Base-by-base conservation (phyloP, 2,329 filamentous ascomycete species). In the Trichoderma koningiopsis region DNA sequence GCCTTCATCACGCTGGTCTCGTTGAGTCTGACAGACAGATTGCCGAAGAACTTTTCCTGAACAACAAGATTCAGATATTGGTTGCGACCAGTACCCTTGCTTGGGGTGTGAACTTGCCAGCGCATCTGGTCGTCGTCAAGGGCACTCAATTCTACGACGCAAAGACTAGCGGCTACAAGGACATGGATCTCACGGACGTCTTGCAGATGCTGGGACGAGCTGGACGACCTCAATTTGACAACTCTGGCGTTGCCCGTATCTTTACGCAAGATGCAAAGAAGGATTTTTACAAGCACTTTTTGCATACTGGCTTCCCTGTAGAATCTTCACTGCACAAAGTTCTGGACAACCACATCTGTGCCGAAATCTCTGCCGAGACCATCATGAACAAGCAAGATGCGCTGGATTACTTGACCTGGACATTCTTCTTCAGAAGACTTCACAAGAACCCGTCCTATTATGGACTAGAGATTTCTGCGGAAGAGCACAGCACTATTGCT, bases 401-500 rank as follows among this genome's bases (percentile, higher is more conserved):
- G 0, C 86, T 99, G 4, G 96, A 99, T 80, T 99, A 99, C 77
- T 83, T 99, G 65, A 99, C 96, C 0, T 99, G 96, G 96, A 99
- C 96, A 0, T 99, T 99, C 84, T 99, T 99, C 87, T 99, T 99
- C 86, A 89, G 96, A 3, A 87, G 96, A 13, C 83, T 99, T 49
- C 96, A 99, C 83, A 99, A 99, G 84, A 99, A 99, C 75, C 96
- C 96, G 1, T 97, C 94, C 0, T 99, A 97, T 82, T 99, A 99
- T 75, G 96, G 96, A 0, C 89, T 99, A 0, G 92, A 97, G 77
- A 96, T 99, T 56, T 93, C 92, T 0, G 91, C 92, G 0, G 94
- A 97, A 74, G 94, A 97, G 74, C 94, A 97, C 80, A 96, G 94
- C 77, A 94, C 91, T 10, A 89, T 94, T 35, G 86, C 88, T 7